phyloP scores from a whole-genome alignment of 2,329 filamentous ascomycete genomes.

The Cladophialophora psammophila region DNA sequence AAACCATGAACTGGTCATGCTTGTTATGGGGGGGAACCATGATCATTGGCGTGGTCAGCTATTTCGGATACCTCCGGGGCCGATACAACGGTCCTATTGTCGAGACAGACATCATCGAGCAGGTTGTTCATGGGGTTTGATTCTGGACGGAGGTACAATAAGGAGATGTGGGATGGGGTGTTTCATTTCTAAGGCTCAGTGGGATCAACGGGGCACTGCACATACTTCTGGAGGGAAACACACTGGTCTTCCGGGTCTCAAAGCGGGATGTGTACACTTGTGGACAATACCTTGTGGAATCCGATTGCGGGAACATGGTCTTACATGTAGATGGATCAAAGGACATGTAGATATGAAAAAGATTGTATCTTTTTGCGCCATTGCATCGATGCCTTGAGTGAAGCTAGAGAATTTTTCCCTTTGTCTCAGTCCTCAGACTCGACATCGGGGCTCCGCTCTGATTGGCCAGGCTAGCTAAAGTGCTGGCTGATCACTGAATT shows the following conservation, averaged over 20 bases:
- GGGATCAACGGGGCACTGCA: background rate
- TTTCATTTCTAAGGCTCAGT: background rate
- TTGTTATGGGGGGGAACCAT: slow-evolving; percentile 52
- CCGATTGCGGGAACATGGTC: background rate
- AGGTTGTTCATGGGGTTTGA: slow-evolving; percentile 26
- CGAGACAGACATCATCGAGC: slow-evolving; percentile 37
- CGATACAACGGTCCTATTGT: slow-evolving; percentile 44
- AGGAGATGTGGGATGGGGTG: background rate
- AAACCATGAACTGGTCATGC: slow-evolving; percentile 56
- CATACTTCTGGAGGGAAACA: background rate
- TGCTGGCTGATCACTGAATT: no score
- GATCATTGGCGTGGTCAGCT: slow-evolving; percentile 51
- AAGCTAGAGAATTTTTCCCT: no score
- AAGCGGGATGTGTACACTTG: background rate
- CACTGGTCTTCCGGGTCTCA: background rate
- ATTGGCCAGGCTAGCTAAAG: no score
- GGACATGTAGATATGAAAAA: background rate
- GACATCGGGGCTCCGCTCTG: no score
- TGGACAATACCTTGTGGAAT: background rate
- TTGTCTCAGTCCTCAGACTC: no score
- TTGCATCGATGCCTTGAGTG: no score
- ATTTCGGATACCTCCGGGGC: slow-evolving; percentile 44
- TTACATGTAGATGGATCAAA: background rate
- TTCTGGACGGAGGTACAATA: background rate
- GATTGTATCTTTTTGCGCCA: background rate